phyloP scores from a whole-genome alignment of 2,329 filamentous ascomycete genomes.

The Tricladium varicosporioides region DNA sequence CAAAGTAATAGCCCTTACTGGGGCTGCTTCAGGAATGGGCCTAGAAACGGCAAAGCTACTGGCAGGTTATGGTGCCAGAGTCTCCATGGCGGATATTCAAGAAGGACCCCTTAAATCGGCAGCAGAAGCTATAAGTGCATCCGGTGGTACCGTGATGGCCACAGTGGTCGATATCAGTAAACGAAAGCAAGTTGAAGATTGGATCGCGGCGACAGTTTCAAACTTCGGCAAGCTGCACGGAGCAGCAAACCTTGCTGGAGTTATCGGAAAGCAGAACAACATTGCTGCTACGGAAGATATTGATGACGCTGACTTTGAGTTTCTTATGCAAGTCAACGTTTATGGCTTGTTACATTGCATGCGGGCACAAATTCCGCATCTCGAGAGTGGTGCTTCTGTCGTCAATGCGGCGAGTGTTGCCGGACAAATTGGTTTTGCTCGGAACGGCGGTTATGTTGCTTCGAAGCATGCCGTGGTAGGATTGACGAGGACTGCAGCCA shows the following conservation, averaged over 20 bases:
- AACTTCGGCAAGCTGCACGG: constrained; percentile 37
- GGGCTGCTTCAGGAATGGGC: constrained; percentile 72
- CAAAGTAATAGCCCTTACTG: constrained; percentile 71
- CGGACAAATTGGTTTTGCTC: neutral
- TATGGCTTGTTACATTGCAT: too few species aligned
- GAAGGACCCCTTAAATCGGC: constrained; percentile 25
- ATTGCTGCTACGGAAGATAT: too few species aligned
- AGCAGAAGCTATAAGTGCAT: constrained; percentile 30
- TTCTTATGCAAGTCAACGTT: too few species aligned
- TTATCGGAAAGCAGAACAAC: constrained; percentile 25
- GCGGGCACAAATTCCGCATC: too few species aligned
- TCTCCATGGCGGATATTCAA: constrained; percentile 14
- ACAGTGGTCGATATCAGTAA: neutral
- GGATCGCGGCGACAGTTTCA: constrained; percentile 33
- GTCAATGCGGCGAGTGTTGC: too few species aligned
- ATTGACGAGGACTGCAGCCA: constrained; percentile 29
- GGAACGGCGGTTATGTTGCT: constrained; percentile 28
- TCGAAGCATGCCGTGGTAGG: constrained; percentile 34
- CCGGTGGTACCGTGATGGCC: neutral
- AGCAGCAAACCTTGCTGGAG: constrained; percentile 39
- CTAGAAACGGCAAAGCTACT: constrained; percentile 61
- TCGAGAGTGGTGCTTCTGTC: neutral
- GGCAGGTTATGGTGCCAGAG: constrained; percentile 6
- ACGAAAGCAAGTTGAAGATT: constrained; percentile 28
- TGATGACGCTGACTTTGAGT: neutral